Conservation (phyloP, 148 eudicot genomes). For the Amaranthus palmeri region DNA sequence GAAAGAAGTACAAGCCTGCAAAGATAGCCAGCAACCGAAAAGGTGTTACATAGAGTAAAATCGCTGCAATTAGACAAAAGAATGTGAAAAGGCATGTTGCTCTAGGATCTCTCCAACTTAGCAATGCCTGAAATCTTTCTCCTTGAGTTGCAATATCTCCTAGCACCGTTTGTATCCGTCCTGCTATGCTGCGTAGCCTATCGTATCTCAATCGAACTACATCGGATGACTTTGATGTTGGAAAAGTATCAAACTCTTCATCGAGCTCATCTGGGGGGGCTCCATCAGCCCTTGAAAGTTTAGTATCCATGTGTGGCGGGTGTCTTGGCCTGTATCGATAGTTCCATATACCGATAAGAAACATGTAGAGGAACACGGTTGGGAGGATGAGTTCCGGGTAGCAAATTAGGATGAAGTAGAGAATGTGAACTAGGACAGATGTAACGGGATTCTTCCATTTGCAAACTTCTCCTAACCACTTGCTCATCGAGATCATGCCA, state of each 20-base stretch:
- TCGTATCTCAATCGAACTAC: constrained; percentile 34
- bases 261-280: constrained; percentile 35
- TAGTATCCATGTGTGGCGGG: constrained; percentile 39
- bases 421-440: constrained; percentile 33
- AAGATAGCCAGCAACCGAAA: constrained; percentile 25
- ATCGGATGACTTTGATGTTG: constrained; percentile 28
- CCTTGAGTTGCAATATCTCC: constrained; percentile 38
- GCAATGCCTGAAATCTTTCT: constrained; percentile 31
- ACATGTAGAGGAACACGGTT: constrained; percentile 34
- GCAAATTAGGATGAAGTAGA: constrained; percentile 34
- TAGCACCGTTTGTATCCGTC: constrained; percentile 37
- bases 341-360: constrained; percentile 34
- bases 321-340: constrained; percentile 33
- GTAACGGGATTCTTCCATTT: constrained; percentile 38
- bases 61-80: constrained; percentile 29
- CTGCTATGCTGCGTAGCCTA: constrained; percentile 33
- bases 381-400: constrained; percentile 40
- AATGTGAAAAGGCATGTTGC: constrained; percentile 31
- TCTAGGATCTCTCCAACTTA: constrained; percentile 39
- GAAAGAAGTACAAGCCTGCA: constrained; percentile 26
- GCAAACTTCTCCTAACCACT: constrained; percentile 35
- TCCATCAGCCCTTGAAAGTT: constrained; percentile 36
- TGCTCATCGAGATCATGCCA: constrained; percentile 31
- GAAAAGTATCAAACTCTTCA: constrained; percentile 38
- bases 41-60: constrained; percentile 31